Evolutionary conservation across 2,329 filamentous ascomycete species (phyloP), one percentile per base, ranked within the genome.

Genomic region (Colletotrichum orchidophilum): DNA sequence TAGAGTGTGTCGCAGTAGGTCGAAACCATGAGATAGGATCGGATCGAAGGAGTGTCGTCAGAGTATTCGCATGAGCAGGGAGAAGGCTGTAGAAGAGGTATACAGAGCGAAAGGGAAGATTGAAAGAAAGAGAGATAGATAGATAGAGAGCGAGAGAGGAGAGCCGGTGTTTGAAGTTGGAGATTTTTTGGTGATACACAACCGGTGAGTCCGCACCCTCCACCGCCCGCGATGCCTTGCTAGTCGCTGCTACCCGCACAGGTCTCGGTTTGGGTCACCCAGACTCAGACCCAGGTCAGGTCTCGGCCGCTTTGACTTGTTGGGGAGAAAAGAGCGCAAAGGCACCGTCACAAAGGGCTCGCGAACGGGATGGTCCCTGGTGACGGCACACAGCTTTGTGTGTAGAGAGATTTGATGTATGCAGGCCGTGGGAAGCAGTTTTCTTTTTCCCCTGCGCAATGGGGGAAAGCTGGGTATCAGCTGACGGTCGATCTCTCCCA

Each of bases 241-340:
- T 66, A 46, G 57, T 59, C 39, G 39, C 39, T 59, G 55, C 35
- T 58, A 67, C 52, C 58, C 58, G 68, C 52, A 63, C 68, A 68
- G 68, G 68, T 66, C 52, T 54, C 53, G 53, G 21, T 31, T 59
- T 55, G 50, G 65, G 68, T 63, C 50, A 62, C 68, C 64, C 64
- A 71, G 65, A 62, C 64, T 63, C 64, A 71, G 68, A 58, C 62
- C 68, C 18, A 31, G 26, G 31, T 42, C 63, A 58, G 63, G 68
- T 63, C 64, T 71, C 68, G 64, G 68, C 68, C 68, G 68, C 68
- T 71, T 68, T 52, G 68, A 63, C 68, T 60, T 62, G 57, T 62
- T 62, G 63, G 35, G 35, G 24, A 27, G n/a, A 26, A 69, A 63
- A 58, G 53, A 69, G 53, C 52, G 69, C 53, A 54, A 63, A 71